A percentile compares a stretch with the other conserved stretches of the same genome.
phyloP scores from a whole-genome alignment of 305 asterid species.

The Fraxinus albicans region DNA sequence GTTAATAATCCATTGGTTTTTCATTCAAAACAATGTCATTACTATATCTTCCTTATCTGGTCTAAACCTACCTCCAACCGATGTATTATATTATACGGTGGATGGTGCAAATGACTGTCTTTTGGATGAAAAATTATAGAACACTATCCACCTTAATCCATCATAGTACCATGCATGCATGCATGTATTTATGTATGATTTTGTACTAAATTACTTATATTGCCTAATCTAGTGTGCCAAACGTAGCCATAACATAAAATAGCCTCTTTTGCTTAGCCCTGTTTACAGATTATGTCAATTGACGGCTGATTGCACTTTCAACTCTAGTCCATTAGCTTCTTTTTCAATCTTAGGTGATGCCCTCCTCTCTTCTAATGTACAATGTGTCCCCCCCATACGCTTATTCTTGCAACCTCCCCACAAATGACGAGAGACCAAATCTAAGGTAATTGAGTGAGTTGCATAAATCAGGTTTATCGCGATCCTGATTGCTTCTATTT shows the following conservation, averaged over 20 bases:
- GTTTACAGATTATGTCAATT: neutral
- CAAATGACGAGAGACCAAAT: neutral
- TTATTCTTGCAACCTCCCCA: neutral
- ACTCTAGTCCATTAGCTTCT: neutral
- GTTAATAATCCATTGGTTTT: neutral
- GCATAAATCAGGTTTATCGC: neutral
- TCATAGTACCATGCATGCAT: neutral
- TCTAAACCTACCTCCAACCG: neutral
- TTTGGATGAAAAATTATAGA: neutral
- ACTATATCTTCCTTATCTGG: neutral
- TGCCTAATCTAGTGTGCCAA: neutral
- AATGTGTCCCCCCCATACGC: neutral
- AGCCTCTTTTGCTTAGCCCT: neutral
- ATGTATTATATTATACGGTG: neutral
- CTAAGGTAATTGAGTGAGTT: neutral
- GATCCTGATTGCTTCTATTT: neutral
- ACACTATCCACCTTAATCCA: neutral
- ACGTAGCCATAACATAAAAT: neutral
- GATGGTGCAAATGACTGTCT: neutral
- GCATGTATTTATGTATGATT: too few relatives aligned
- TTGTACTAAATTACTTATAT: neutral
- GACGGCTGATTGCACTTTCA: neutral
- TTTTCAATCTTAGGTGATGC: neutral
- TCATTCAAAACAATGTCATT: neutral
- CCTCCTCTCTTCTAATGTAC: neutral